Base-by-base conservation (phyloP, 2,329 filamentous ascomycete genomes). In the Calonectria crousiana region DNA sequence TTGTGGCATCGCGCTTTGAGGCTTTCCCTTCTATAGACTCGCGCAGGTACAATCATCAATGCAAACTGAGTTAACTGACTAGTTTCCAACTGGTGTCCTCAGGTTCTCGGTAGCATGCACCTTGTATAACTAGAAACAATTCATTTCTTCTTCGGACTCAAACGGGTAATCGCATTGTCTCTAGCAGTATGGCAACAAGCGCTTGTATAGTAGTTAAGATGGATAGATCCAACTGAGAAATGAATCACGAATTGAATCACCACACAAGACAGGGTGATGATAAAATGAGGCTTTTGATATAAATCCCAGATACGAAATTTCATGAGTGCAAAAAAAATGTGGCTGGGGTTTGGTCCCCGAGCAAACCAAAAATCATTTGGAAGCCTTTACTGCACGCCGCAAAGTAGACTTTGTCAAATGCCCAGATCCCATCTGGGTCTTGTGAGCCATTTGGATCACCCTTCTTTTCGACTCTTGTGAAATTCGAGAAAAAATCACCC, bases 1-100 rank as follows among this genome's bases (percentile, higher is more conserved):
- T 78, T 77, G 75, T 69, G 77, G 79, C 79, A 82, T 82, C 77
- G 79, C 81, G 79, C 78, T 80, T 69, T 74, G 78, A 76, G 78
- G 66, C 77, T 81, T 79, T 79, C 73, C 77, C 73, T 77, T 79
- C 76, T 75, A 82, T 84, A 84, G 82, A 84, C 82, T 82, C 78
- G 80, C 80, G 82, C 82, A 81, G 78, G 79, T 80, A 80, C 81
- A 81, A 47, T 79, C 77, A 79, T 81, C 75, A 69, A 81, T 80
- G 74, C 75, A 78, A 80, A 78, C 67, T 72, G 77, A 71, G 56
- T 62, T 62, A 62, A 77, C 68, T 71, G 72, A 80, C 69, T 68
- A 68, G 51, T 76, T 76, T 70, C 70, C 67, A 65, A 47, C 30
- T 67, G 56, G 70, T 80, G 76, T 80, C 71, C 60, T 58, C 70